Evolutionary conservation across 495 filamentous ascomycete species (phyloP), one percentile per base, ranked within the genome.

Genomic region (Neurospora tetraspora): DNA sequence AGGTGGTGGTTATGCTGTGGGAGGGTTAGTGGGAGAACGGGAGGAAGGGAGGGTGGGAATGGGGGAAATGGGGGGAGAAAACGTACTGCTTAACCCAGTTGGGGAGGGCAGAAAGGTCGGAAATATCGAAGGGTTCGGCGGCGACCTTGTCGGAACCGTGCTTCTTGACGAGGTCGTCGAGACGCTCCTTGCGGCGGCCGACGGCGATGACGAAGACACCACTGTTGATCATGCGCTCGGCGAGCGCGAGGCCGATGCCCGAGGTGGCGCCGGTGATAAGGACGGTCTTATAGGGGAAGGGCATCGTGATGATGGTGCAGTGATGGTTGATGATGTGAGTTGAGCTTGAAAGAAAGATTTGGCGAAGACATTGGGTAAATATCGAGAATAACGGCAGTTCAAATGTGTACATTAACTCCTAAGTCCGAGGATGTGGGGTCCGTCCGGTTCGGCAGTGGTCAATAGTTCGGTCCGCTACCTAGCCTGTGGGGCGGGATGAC

Each of bases 261-360:
- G 87, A 87, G 14, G 91, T 93, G 43, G 90, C 91, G 36, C 92
- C 91, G 70, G 93, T 84, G 71, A 93, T 76, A 23, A 94, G 89
- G 39, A 92, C 87, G 71, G 87, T 90, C 73, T 90, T 90, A 80
- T 92, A 93, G 0, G 84, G 82, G 76, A 91, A 89, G 4, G 85
- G 73, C 88, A 89, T 89, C 42, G 68, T 80, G 42, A 37, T 11
- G 23, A 39, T 16, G 5, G 34, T 11, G 8, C 1, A 1, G 40
- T 45, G 43, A 23, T 1, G 0, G 4, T 47, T 47, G 43, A 47
- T 23, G 4, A 23, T 11, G 45, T 53, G 20, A 23, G 20, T 23
- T 23, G 20, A 23, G 45, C 9, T 23, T 53, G 10, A 23, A 23
- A 23, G 45, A 45, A 45, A 53, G 20, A 53, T 12, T 23, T 23